phyloP scores from a whole-genome alignment of 2,329 filamentous ascomycete genomes.

The Beauveria varroae region DNA sequence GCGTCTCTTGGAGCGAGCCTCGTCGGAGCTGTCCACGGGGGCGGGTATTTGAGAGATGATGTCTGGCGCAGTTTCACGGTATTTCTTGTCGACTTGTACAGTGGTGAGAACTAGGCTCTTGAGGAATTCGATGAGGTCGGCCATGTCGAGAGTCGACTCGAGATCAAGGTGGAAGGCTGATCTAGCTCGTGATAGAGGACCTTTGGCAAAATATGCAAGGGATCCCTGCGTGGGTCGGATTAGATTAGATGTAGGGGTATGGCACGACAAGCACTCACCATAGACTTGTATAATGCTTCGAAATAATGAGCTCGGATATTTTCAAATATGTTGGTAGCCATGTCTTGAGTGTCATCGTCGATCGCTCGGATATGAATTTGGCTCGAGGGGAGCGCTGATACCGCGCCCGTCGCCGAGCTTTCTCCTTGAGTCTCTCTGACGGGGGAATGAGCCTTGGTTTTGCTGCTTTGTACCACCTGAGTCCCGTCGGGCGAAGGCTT shows the following conservation, averaged over 20 bases:
- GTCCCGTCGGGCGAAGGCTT: not conserved
- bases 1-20: conserved; percentile 36
- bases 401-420: not conserved
- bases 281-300: conserved; percentile 55
- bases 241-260: conserved; percentile 20
- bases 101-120: conserved; percentile 60
- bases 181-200: conserved; percentile 66
- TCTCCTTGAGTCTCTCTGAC: not conserved
- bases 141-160: conserved; percentile 52
- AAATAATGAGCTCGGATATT: conserved; percentile 52
- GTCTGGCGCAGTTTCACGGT: conserved; percentile 60
- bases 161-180: conserved; percentile 60
- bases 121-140: conserved; percentile 61
- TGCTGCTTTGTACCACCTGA: not conserved
- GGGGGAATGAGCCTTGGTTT: not conserved
- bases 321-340: conserved; percentile 47
- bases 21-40: conserved; percentile 48
- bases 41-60: conserved; percentile 52
- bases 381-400: not conserved
- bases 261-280: conserved; percentile 35
- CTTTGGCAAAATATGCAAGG: conserved; percentile 77
- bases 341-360: conserved; percentile 27
- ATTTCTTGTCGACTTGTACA: conserved; percentile 69
- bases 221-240: conserved; percentile 47
- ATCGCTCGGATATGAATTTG: conserved; percentile 11